These are phyloP conservation scores for Paracoccidioides lutzii DNA, from an alignment of 2,329 filamentous ascomycete genomes.

Conservation along the genomic window DNA sequence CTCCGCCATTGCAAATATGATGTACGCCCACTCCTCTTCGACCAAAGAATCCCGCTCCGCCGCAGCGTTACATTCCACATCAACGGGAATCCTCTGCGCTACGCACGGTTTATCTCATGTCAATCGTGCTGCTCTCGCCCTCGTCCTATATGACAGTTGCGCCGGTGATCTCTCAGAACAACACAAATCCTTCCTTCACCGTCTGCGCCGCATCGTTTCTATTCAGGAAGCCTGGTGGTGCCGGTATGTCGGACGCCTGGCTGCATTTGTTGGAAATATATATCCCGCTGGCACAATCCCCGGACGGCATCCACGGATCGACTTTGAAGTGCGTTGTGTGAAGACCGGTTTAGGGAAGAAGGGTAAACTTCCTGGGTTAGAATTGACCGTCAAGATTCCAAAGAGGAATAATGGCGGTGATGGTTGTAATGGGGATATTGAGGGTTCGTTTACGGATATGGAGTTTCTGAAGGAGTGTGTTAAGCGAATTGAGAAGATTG, in stretches of 20 bases:
- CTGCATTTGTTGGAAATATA: conserved; percentile 43
- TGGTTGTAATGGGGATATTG: background rate
- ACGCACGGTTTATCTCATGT: conserved; percentile 63
- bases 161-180: conserved; percentile 49
- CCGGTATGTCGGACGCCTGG: conserved; percentile 49
- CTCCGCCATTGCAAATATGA: conserved; percentile 45
- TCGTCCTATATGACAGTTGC: conserved; percentile 64
- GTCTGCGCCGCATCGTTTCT: conserved; percentile 42
- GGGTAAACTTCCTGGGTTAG: conserved; percentile 29
- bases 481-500: conserved; percentile 38
- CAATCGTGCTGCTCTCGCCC: conserved; percentile 55
- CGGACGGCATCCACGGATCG: conserved; percentile 17
- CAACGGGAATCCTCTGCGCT: conserved; percentile 53
- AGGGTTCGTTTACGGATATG: conserved; percentile 13
- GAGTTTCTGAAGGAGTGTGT: conserved; percentile 29
- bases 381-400: conserved; percentile 34
- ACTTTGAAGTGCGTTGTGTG: conserved; percentile 31
- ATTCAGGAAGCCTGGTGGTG: conserved; percentile 51
- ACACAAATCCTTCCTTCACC: conserved; percentile 42
- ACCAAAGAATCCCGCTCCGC: conserved; percentile 47
- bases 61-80: conserved; percentile 58
- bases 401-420: conserved; percentile 24
- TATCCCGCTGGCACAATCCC: conserved; percentile 47
- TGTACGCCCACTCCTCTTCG: conserved; percentile 42
- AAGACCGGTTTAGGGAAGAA: conserved; percentile 30